Evolutionary conservation across 2,329 filamentous ascomycete genomes (phyloP).

Genomic region (Phoma sp.): DNA sequence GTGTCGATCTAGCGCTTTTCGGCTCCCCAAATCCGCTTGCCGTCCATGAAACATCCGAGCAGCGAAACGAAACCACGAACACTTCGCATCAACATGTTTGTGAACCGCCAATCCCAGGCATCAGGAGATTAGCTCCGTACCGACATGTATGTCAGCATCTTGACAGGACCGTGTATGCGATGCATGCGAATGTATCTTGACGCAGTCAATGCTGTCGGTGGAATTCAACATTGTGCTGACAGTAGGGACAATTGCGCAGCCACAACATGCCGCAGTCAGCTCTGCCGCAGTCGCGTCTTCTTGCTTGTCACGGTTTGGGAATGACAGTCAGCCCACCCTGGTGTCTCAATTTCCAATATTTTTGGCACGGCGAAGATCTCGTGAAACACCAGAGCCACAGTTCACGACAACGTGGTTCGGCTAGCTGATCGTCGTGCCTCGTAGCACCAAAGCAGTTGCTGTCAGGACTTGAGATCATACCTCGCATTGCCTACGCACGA

Average conservation of each 20-base stretch:
- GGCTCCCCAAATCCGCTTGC: conserved; percentile 19
- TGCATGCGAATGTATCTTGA: conserved; percentile 4
- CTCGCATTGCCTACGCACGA: neutral
- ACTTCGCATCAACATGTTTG: conserved; percentile 5
- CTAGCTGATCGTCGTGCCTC: conserved; percentile 9
- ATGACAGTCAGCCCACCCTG: conserved; percentile 11
- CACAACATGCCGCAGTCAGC: conserved; percentile 13
- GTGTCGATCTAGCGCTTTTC: conserved; percentile 14
- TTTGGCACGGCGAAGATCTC: conserved; percentile 1
- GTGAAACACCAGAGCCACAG: conserved; percentile 14
- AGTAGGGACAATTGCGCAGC: conserved; percentile 8
- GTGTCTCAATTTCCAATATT: conserved; percentile 8
- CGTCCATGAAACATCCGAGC: conserved; percentile 15
- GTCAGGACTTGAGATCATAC: conserved; percentile 11
- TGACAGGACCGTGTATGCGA: conserved; percentile 2
- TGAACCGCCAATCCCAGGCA: conserved; percentile 6
- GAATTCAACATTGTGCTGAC: neutral
- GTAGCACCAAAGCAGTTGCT: conserved; percentile 6
- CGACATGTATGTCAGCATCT: conserved; percentile 5
- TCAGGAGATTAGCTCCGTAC: conserved; percentile 2
- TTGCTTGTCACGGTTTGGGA: conserved; percentile 8
- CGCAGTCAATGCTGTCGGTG: neutral
- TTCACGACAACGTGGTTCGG: neutral
- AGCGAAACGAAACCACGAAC: conserved; percentile 18
- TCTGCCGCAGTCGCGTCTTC: neutral